phyloP scores from a whole-genome alignment of 257 asterid genomes.

The Solanum megistacrolobum region DNA sequence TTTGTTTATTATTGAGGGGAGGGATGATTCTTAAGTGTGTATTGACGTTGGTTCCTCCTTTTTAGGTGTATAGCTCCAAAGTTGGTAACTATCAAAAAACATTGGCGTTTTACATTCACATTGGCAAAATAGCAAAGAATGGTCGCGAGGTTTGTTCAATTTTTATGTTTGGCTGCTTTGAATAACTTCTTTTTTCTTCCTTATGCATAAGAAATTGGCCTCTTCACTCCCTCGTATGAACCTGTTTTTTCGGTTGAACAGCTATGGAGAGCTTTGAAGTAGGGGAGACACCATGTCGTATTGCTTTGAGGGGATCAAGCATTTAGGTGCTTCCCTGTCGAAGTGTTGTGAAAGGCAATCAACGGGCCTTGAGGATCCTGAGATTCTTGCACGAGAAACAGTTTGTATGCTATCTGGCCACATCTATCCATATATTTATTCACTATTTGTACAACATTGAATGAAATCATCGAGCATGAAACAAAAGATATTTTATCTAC shows the following conservation, averaged over 20 bases:
- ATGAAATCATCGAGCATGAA: not conserved
- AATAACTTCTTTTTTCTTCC: not conserved
- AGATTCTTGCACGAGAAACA: constrained; percentile 89
- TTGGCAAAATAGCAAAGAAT: constrained; percentile 45
- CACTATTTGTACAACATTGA: not conserved
- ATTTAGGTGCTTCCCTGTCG: constrained; percentile 68
- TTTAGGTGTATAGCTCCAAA: not conserved
- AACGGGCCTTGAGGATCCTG: constrained; percentile 85
- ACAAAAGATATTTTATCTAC: not conserved
- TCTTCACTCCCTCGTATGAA: not conserved
- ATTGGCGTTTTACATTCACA: constrained; percentile 1
- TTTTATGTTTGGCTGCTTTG: not conserved
- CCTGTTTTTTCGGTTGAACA: constrained; percentile 11
- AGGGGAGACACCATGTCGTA: constrained; percentile 68
- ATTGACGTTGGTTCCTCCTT: not conserved
- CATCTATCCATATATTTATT: not conserved
- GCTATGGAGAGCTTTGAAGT: constrained; percentile 73
- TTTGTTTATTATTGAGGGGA: not conserved
- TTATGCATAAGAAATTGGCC: not conserved
- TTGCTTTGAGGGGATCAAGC: constrained; percentile 84
- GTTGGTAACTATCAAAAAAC: not conserved
- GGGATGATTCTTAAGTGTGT: not conserved
- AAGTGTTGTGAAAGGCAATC: constrained; percentile 85
- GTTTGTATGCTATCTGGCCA: constrained; percentile 52
- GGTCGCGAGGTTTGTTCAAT: constrained; percentile 47